Percentiles rank a stretch among this genome's conserved stretches.
These are phyloP conservation scores for Exophiala bonariae DNA, from an alignment of 2,329 filamentous ascomycete genomes.

Conservation along the genomic window DNA sequence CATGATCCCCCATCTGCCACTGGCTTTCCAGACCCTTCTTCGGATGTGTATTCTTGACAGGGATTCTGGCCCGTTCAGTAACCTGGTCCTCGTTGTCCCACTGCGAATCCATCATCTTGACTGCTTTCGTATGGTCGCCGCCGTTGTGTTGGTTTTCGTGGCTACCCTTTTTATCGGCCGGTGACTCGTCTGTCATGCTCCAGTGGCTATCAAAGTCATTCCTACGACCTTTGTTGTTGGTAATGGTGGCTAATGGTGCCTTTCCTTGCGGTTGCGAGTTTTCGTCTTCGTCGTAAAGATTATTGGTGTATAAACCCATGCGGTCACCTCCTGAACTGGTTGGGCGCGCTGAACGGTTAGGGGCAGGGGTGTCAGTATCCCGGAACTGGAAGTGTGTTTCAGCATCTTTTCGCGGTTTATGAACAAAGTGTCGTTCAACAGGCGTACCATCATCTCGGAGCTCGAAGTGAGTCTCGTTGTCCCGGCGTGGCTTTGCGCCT, in stretches of 20 bases:
- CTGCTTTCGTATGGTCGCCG: constrained; percentile 65
- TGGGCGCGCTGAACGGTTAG: constrained; percentile 30
- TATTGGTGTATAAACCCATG: constrained; percentile 74
- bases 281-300: constrained; percentile 66
- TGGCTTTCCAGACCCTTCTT: constrained; percentile 33
- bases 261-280: constrained; percentile 37
- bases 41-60: constrained; percentile 11
- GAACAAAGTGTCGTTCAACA: constrained; percentile 32
- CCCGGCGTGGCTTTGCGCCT: constrained; percentile 64
- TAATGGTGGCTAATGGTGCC: constrained; percentile 63
- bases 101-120: constrained; percentile 70
- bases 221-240: constrained; percentile 70
- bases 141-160: constrained; percentile 47
- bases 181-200: constrained; percentile 69
- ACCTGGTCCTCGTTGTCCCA: constrained; percentile 46
- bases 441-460: constrained; percentile 65
- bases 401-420: constrained; percentile 69
- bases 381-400: constrained; percentile 81
- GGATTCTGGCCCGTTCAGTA: constrained; percentile 32
- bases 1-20: constrained; percentile 23
- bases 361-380: constrained; percentile 60
- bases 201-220: constrained; percentile 81
- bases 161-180: constrained; percentile 44
- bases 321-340: constrained; percentile 46
- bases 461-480: constrained; percentile 81